Evolutionary conservation across 1,284 basidiomycete genomes (phyloP).

Genomic region (Apiotrichum akiyoshidainum): DNA sequence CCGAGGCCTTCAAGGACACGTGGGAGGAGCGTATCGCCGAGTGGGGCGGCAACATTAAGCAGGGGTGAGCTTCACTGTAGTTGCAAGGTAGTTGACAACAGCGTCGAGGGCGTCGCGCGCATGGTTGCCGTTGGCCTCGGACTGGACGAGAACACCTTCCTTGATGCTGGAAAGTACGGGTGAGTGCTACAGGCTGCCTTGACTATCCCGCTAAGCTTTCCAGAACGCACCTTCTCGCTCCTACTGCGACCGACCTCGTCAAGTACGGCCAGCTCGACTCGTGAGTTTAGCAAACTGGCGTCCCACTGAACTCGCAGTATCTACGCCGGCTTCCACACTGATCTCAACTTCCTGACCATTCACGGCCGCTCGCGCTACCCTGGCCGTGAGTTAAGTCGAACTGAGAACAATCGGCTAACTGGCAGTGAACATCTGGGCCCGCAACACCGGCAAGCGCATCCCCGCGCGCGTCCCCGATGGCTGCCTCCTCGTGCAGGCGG

Average conservation of each 20-base stretch:
- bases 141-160: constrained; percentile 64
- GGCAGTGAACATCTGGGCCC: constrained; percentile 73
- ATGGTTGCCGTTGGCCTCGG: constrained; percentile 80
- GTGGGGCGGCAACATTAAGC: constrained; percentile 82
- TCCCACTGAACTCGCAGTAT: constrained; percentile 57
- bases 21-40: constrained; percentile 68
- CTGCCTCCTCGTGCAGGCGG: constrained; percentile 69
- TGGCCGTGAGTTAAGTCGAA: constrained; percentile 32
- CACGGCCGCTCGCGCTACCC: constrained; percentile 70
- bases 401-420: neutral
- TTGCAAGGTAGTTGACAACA: constrained; percentile 40
- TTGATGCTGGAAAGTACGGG: constrained; percentile 76
- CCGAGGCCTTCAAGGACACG: constrained; percentile 57
- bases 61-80: constrained; percentile 59
- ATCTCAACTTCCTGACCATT: constrained; percentile 63
- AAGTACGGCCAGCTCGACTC: constrained; percentile 66
- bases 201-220: neutral
- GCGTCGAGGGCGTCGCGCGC: constrained; percentile 72
- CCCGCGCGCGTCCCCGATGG: constrained; percentile 71
- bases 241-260: constrained; percentile 79
- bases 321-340: constrained; percentile 80
- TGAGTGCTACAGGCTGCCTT: constrained; percentile 43
- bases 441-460: constrained; percentile 83
- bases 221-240: constrained; percentile 82
- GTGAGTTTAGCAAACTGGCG: constrained; percentile 26